phyloP scores from a whole-genome alignment of 345 rosid genomes.

The Pugionium dolabratum region DNA sequence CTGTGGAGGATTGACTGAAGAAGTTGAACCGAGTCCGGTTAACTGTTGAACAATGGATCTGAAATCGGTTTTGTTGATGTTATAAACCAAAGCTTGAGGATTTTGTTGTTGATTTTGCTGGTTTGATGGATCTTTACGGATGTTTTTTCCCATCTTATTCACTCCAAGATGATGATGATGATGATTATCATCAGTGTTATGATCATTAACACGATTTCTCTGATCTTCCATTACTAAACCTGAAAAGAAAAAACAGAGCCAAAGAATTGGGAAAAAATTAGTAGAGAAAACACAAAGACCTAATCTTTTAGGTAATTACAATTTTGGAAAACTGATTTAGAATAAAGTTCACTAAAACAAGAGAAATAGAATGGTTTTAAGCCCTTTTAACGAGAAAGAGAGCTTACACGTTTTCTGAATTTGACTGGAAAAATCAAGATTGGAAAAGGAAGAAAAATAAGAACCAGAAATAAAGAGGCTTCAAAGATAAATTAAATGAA shows the following conservation, averaged over 20 bases:
- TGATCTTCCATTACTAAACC: constrained; percentile 65
- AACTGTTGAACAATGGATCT: constrained; percentile 87
- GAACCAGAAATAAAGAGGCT: constrained; percentile 17
- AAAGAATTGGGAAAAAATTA: not conserved
- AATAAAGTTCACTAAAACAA: constrained; percentile 2
- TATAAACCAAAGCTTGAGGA: constrained; percentile 93
- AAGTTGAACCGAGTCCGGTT: constrained; percentile 69
- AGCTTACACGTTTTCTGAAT: constrained; percentile 28
- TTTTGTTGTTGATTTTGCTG: constrained; percentile 66
- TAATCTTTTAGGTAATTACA: not conserved
- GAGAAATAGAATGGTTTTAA: not conserved
- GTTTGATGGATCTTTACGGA: constrained; percentile 74
- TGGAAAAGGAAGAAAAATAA: constrained; percentile 6
- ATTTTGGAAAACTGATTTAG: not conserved
- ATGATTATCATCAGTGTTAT: constrained; percentile 15
- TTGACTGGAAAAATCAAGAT: constrained; percentile 24
- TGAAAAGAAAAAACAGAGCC: constrained; percentile 7
- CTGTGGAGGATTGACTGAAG: constrained; percentile 44
- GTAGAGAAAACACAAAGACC: constrained; percentile 1
- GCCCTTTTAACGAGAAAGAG: constrained; percentile 8
- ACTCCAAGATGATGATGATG: constrained; percentile 59
- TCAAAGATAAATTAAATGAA: constrained; percentile 9
- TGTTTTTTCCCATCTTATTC: constrained; percentile 80
- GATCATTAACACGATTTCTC: constrained; percentile 58
- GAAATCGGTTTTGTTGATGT: constrained; percentile 91